A percentile compares a stretch with the other conserved stretches of the same genome.
Evolutionary conservation across 805 yeast species (phyloP).

Genomic region (Saccharomycopsis fibuligera): DNA sequence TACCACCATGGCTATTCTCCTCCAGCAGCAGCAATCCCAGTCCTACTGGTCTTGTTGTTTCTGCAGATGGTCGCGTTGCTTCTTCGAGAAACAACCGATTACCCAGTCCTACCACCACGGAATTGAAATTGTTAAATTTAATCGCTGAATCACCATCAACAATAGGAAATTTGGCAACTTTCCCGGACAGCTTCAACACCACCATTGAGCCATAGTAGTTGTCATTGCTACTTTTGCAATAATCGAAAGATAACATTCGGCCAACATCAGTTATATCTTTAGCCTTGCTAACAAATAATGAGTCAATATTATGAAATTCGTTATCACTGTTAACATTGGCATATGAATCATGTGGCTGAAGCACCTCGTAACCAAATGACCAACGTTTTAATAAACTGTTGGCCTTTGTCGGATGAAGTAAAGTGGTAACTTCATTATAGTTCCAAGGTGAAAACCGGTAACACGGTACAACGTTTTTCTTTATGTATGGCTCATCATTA

Average conservation of each 20-base stretch:
- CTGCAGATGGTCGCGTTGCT: no score
- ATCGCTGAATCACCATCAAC: conserved; percentile 11
- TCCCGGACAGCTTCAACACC: conserved; percentile 12
- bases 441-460: conserved; percentile 13
- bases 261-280: conserved; percentile 5
- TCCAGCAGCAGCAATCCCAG: no score
- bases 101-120: neutral
- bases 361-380: conserved; percentile 14
- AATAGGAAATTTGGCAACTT: conserved; percentile 8
- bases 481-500: neutral
- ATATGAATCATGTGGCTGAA: conserved; percentile 2
- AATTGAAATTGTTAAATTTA: conserved; percentile 12
- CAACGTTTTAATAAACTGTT: conserved; percentile 10
- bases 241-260: conserved; percentile 16
- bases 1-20: no score
- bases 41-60: no score
- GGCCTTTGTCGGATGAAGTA: conserved; percentile 12
- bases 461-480: conserved; percentile 11
- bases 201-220: conserved; percentile 15
- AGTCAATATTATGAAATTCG: conserved; percentile 89
- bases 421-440: conserved; percentile 11
- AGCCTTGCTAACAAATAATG: conserved; percentile 29
- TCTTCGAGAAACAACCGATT: conserved; percentile 1
- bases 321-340: conserved; percentile 9
- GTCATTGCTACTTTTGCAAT: conserved; percentile 6